Evolutionary conservation across 225 moss, liverwort and hornwort genomes (phyloP), one percentile per base, ranked within the genome.

Genomic region (Pseudisothecium myosuroides): DNA sequence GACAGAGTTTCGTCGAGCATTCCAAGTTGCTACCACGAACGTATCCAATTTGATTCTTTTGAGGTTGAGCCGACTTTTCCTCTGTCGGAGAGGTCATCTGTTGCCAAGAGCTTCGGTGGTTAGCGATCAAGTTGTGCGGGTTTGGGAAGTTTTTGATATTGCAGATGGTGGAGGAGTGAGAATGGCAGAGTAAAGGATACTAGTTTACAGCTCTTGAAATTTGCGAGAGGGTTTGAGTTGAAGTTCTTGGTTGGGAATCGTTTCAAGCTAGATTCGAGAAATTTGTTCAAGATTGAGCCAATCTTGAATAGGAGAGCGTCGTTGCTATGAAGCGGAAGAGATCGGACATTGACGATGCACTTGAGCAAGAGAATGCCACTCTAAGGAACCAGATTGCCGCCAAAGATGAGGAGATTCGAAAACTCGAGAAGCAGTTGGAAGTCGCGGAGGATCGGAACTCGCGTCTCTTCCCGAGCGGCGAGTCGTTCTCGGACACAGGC

Each of bases 401-500:
- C 16, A 90, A 84, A 85, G 82, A 84, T 31, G 83, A 69, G 56
- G 61, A 76, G 90, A 78, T 90, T 56, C 79, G 47, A 22, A 83
- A 61, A 58, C 88, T 92, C 29, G 76, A 80, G 79, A 69, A 83
- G 17, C 85, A 89, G 49, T 83, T 92, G 52, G 72, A 69, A 17
- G 45, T 82, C n/a, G 83, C 90, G 26, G 93, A 93, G 88, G 72
- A 81, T 56, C 85, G 76, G 39, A 89, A 91, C 55, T 73, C 72
- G 29, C 61, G 86, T 19, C 29, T 74, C 34, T 90, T 86, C 17
- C 37, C 79, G 14, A 86, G 76, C 55, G 86, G 93, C 49, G 87
- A 89, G 50, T 93, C 93, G 29, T 93, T 90, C 64, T 34, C 76
- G 47, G 93, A 93, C 75, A 59, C 89, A 8, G 81, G 81, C 28